Conservation (phyloP, 1,284 basidiomycete species). For the Mycena sp. region DNA sequence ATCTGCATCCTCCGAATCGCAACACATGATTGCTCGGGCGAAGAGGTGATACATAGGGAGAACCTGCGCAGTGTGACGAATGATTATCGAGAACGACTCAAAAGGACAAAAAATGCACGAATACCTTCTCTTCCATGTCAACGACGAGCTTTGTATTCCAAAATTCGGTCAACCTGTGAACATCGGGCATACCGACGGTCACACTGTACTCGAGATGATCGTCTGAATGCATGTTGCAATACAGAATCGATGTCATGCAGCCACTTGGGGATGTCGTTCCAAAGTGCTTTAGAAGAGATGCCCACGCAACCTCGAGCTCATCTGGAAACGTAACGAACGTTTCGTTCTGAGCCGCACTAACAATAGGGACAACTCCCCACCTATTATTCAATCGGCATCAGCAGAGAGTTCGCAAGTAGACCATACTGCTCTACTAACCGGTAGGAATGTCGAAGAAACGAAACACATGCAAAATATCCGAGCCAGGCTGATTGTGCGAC, state of each 20-base stretch:
- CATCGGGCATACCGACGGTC: constrained; percentile 28
- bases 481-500: constrained; percentile 26
- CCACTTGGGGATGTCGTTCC: constrained; percentile 31
- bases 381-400: neutral
- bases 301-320: constrained; percentile 27
- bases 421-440: constrained; percentile 21
- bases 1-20: constrained; percentile 16
- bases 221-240: constrained; percentile 25
- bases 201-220: constrained; percentile 29
- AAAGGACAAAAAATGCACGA: too few relatives aligned
- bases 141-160: constrained; percentile 32
- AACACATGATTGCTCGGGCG: constrained; percentile 16
- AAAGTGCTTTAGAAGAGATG: constrained; percentile 26
- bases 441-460: constrained; percentile 30
- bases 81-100: too few relatives aligned
- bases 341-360: constrained; percentile 34
- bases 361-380: constrained; percentile 33
- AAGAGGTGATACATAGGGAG: constrained; percentile 31
- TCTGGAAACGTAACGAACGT: constrained; percentile 25
- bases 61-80: too few relatives aligned
- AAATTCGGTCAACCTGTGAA: constrained; percentile 28
- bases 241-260: constrained; percentile 32
- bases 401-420: too few relatives aligned
- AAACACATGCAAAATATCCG: constrained; percentile 30
- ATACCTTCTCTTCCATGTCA: constrained; percentile 31